Conservation (phyloP, 1,284 basidiomycete species). For the Porodaedalea pini region DNA sequence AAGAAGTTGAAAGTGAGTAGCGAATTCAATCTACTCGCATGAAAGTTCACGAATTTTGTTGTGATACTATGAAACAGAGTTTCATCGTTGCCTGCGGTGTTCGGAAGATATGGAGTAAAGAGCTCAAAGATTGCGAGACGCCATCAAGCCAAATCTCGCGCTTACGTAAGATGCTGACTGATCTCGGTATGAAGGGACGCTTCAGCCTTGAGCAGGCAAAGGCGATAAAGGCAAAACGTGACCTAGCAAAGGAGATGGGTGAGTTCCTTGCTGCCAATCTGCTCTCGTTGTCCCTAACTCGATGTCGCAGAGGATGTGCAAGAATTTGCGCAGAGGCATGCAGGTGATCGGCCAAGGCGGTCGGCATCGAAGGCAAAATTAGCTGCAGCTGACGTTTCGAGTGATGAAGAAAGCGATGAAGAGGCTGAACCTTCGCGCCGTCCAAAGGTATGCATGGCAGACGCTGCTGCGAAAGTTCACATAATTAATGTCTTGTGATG, state of each 20-base stretch:
- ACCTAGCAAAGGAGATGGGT: slow-evolving; percentile 79
- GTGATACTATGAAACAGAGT: slow-evolving; percentile 37
- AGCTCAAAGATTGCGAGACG: slow-evolving; percentile 60
- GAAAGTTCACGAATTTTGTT: background rate
- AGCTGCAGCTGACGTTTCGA: slow-evolving; percentile 30
- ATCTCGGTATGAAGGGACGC: slow-evolving; percentile 79
- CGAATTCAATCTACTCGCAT: background rate
- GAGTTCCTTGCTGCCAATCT: slow-evolving; percentile 24
- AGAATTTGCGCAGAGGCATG: slow-evolving; percentile 42
- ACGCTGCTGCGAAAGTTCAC: too few species aligned
- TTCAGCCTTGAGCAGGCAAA: slow-evolving; percentile 77
- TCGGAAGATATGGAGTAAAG: slow-evolving; percentile 77
- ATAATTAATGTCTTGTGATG: too few species aligned
- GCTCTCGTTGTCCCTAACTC: background rate
- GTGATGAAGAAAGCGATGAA: slow-evolving; percentile 29
- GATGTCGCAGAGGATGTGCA: slow-evolving; percentile 58
- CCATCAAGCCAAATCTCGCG: slow-evolving; percentile 64
- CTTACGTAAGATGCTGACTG: slow-evolving; percentile 59
- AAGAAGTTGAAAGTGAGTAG: slow-evolving; percentile 21
- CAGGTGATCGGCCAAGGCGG: slow-evolving; percentile 29
- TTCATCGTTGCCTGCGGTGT: slow-evolving; percentile 77
- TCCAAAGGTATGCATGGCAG: slow-evolving; percentile 35
- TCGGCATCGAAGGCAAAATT: slow-evolving; percentile 26
- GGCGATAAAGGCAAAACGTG: slow-evolving; percentile 63
- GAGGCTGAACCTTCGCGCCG: slow-evolving; percentile 31